phyloP scores from a whole-genome alignment of 2,329 filamentous ascomycete genomes.

The Botrytis galanthina region DNA sequence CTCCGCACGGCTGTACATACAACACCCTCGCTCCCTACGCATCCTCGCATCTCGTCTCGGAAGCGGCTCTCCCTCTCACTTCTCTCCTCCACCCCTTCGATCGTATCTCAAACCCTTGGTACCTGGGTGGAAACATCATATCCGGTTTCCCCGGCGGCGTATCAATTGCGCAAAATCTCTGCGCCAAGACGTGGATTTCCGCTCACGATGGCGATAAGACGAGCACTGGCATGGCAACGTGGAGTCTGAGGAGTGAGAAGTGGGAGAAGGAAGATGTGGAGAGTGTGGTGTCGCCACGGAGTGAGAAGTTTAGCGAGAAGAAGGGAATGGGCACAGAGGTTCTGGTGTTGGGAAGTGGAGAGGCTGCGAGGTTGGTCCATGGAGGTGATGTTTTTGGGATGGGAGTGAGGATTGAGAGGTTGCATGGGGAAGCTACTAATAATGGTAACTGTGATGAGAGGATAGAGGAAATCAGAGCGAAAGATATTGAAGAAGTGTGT shows the following conservation, averaged over 20 bases:
- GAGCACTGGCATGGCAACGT: conserved; percentile 51
- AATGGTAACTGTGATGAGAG: not conserved
- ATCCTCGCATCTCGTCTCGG: conserved; percentile 53
- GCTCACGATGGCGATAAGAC: conserved; percentile 61
- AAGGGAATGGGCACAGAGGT: conserved; percentile 42
- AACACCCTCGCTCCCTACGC: conserved; percentile 54
- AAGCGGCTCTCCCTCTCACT: conserved; percentile 60
- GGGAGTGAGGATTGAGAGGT: conserved; percentile 44
- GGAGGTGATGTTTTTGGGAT: conserved; percentile 21
- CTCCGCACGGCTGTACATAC: conserved; percentile 61
- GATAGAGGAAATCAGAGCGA: not conserved
- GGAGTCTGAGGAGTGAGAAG: conserved; percentile 48
- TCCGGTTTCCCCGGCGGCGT: conserved; percentile 56
- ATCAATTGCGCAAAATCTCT: conserved; percentile 53
- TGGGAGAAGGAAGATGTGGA: conserved; percentile 49
- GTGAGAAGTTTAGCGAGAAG: conserved; percentile 26
- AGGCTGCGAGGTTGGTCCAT: conserved; percentile 44
- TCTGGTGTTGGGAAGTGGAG: conserved; percentile 44
- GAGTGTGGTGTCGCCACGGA: conserved; percentile 36
- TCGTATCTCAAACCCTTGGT: conserved; percentile 57
- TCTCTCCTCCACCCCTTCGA: conserved; percentile 65
- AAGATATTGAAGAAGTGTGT: not conserved
- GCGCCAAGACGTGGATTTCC: conserved; percentile 58
- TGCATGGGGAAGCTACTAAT: not conserved
- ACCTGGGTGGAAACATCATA: conserved; percentile 57